These are phyloP conservation scores for Penicillium sp. DNA, from an alignment of 2,329 filamentous ascomycete genomes.

Conservation along the genomic window DNA sequence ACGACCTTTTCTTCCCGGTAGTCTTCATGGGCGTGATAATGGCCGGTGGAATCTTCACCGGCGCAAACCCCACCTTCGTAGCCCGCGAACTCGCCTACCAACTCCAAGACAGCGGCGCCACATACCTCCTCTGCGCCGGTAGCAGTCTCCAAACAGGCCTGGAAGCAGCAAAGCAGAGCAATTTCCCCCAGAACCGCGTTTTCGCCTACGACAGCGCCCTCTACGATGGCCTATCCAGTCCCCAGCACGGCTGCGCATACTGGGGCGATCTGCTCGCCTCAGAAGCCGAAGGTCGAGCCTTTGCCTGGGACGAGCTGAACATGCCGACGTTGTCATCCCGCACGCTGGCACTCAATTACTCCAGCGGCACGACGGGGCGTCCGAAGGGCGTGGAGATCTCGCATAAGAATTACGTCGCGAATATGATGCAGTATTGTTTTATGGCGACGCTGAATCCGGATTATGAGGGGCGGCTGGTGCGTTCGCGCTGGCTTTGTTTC, in stretches of 20 bases:
- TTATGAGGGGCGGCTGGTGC: constrained; percentile 46
- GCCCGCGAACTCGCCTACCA: constrained; percentile 73
- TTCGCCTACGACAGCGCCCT: constrained; percentile 65
- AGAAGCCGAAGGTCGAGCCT: constrained; percentile 54
- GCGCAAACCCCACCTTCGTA: constrained; percentile 70
- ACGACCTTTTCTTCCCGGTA: constrained; percentile 69
- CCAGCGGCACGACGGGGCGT: constrained; percentile 69
- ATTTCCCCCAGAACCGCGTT: constrained; percentile 55
- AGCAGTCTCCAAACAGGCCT: constrained; percentile 61
- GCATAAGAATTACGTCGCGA: constrained; percentile 74
- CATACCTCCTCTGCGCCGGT: constrained; percentile 62
- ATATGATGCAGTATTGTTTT: constrained; percentile 61
- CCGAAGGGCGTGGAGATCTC: constrained; percentile 82
- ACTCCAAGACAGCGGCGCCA: constrained; percentile 67
- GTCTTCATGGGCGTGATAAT: constrained; percentile 72
- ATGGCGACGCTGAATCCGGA: constrained; percentile 50
- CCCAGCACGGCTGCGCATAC: constrained; percentile 51
- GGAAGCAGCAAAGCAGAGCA: constrained; percentile 61
- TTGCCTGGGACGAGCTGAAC: constrained; percentile 56
- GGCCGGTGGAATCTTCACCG: constrained; percentile 75
- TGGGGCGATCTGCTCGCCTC: constrained; percentile 64
- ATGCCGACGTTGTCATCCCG: constrained; percentile 43
- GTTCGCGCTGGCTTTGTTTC: constrained; percentile 59
- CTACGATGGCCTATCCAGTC: constrained; percentile 44
- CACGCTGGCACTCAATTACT: constrained; percentile 72